Base-by-base conservation (phyloP, 768 basidiomycete genomes). In the Amanita rubescens region DNA sequence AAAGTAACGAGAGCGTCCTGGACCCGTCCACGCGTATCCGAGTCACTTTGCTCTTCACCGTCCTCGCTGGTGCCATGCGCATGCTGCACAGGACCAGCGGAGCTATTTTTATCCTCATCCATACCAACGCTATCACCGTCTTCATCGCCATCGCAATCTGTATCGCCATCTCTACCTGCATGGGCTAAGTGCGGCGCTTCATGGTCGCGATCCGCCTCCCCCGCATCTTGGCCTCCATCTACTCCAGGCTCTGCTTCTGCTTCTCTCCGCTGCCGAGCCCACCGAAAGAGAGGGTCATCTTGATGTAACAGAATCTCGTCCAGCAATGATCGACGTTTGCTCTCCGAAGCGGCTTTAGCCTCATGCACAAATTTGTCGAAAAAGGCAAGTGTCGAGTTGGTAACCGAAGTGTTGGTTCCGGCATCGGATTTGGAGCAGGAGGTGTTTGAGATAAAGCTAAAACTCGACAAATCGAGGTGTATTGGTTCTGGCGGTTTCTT, bases 281-380 rank as follows among this genome's bases (percentile, higher is more conserved):
- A 53, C 71, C 81, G 84, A 62, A 82, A 85, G 59, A 87, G 63
- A 1, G 85, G 85, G 63, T 89, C 85, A 48, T 86, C 82, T 65
- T 88, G 78, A 55, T 85, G 79, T 55, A 74, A 59, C 34, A 88
- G 62, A 33, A 89, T 64, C 62, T 90, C 86, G 42, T 84, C 78
- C 46, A 89, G 68, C 5, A 88, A 68, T 20, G 67, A 72, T 52
- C 73, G 74, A 55, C 78, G 71, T 47, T 75, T 81, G 35, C 69
- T 71, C 48, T 80, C 78, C 0, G 77, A 72, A 9, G 81, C 76
- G 0, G 68, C 67, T 60, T 74, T 82, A 10, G 86, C 84, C 32
- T 74, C 74, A 46, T 78, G 71, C 3, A 76, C 75, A 53, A 88
- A 84, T 43, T 71, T 69, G 53, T 80, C 81, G 61, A 87, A 85